Evolutionary conservation across 495 filamentous ascomycete genomes (phyloP), one percentile per base, ranked within the genome.

Genomic region (Penicillium canescens): DNA sequence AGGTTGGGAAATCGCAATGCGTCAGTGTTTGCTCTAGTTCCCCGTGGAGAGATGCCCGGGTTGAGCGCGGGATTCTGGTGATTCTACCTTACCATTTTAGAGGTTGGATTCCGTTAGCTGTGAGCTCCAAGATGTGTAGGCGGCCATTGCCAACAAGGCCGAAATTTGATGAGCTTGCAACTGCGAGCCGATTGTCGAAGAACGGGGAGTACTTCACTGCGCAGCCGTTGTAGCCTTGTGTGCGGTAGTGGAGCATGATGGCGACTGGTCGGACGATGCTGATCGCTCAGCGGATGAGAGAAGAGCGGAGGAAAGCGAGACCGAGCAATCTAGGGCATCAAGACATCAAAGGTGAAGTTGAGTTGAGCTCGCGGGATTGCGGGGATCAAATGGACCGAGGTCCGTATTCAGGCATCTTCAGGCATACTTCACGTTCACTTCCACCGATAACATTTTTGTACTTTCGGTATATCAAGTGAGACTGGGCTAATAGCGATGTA

Each of bases 161-260:
- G 68, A 92, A 98, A 75, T 98, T 96, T 39, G 92, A 84, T 7
- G 90, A 84, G 5, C 89, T 82, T 23, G 89, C 86, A 55, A 95
- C 89, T 42, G 94, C 95, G 21, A 98, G 81, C 33, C 92, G 87
- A 45, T 88, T 92, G 75, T 97, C 93, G 78, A 93, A 94, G 79
- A 96, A 98, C 34, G 94, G 92, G 18, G 93, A 97, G 79, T 96
- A 98, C 72, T 96, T 96, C 62, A 96, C 90, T 59, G 88, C 86
- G 71, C 92, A 95, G 59, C 92, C 93, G 70, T 96, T 94, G 82
- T 84, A 96, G 70, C 92, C 93, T 59, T 89, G 81, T 20, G 94
- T 98, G 58, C 88, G 88, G 74, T 86, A 96, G 71, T 96, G 90
- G 57, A 97, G 86, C 93, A 98, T 96, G 51, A 49, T 61, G 61